phyloP scores from a whole-genome alignment of 306 rosid genomes.

The Gynostemma pentaphyllum region DNA sequence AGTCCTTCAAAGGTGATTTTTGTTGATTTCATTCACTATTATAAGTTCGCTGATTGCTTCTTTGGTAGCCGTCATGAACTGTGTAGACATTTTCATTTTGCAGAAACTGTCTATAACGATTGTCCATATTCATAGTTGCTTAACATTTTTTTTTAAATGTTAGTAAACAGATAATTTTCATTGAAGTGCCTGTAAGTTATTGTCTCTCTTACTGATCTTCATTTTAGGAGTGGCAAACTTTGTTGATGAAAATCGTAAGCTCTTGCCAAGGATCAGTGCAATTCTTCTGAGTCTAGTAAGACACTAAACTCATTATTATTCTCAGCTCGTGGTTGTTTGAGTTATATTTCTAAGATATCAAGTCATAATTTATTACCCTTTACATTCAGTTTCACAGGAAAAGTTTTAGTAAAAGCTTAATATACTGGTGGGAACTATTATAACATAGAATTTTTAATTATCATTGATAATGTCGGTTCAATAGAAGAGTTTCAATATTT shows the following conservation, averaged over 20 bases:
- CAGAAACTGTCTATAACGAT: neutral
- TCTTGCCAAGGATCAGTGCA: conserved; percentile 55
- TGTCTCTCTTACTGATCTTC: conserved; percentile 12
- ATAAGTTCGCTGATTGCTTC: conserved; percentile 11
- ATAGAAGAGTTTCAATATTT: no score
- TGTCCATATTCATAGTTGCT: neutral
- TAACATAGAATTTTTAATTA: neutral
- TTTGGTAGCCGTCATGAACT: conserved; percentile 22
- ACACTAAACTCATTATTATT: neutral
- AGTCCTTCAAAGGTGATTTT: conserved; percentile 61
- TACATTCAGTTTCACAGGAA: neutral
- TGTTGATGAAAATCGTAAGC: conserved; percentile 65
- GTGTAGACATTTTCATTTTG: conserved; percentile 11
- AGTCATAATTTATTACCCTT: neutral
- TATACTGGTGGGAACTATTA: neutral
- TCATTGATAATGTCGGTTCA: no score
- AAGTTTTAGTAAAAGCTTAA: neutral
- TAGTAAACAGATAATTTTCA: neutral
- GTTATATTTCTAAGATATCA: neutral
- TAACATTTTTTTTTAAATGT: no score
- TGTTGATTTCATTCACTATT: conserved; percentile 19
- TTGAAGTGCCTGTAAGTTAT: neutral
- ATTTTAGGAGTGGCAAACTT: conserved; percentile 56
- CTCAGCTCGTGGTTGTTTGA: neutral
- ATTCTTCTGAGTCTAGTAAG: conserved; percentile 72